Conservation (phyloP, 345 rosid genomes). For the Euphorbia lathyris region DNA sequence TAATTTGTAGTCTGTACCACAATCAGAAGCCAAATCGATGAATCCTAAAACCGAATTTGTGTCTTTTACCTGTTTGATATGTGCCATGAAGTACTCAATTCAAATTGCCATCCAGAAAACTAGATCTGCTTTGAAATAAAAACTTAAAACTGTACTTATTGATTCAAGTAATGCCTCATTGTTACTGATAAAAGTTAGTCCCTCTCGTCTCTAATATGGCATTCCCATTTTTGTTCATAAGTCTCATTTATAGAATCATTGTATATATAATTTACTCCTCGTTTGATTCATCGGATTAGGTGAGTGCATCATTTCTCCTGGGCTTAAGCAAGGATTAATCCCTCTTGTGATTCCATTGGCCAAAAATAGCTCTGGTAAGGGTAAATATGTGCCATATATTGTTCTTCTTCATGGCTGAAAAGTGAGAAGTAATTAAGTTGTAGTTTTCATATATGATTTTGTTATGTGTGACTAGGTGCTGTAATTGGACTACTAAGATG, state of each 20-base stretch:
- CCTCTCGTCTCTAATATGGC: neutral
- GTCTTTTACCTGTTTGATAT: neutral
- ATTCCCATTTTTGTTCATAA: neutral
- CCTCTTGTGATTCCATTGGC: slow-evolving; percentile 26
- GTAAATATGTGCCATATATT: neutral
- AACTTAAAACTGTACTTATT: neutral
- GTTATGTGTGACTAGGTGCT: slow-evolving; percentile 8
- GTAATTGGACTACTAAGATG: slow-evolving; percentile 28
- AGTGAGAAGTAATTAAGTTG: slow-evolving; percentile 5
- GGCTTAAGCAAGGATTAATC: slow-evolving; percentile 22
- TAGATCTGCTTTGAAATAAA: neutral
- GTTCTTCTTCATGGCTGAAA: slow-evolving; percentile 3
- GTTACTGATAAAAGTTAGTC: neutral
- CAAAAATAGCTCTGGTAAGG: slow-evolving; percentile 23
- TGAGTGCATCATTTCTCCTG: slow-evolving; percentile 18
- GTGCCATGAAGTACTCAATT: neutral
- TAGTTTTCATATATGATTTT: slow-evolving; percentile 8
- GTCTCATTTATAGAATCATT: neutral
- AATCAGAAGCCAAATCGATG: neutral
- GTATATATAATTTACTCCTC: neutral
- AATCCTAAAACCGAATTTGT: neutral
- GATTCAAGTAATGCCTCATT: neutral
- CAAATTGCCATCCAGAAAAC: neutral
- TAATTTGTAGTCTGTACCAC: neutral
- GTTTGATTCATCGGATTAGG: slow-evolving; percentile 12